Conservation (phyloP, 2,329 filamentous ascomycete genomes). For the Pyrenophora teres region DNA sequence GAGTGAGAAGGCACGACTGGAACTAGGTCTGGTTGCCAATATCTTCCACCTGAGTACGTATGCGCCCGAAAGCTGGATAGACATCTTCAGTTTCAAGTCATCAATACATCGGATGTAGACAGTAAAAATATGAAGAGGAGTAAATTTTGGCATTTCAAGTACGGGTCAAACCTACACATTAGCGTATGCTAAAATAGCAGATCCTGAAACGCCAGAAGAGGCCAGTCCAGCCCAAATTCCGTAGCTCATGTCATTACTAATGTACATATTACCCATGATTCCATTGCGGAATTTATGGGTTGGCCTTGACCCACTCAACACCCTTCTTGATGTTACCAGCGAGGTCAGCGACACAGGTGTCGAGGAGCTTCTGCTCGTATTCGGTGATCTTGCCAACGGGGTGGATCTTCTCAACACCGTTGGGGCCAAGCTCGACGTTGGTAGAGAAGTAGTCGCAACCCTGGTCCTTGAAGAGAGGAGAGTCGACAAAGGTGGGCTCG, state of each 20-base stretch:
- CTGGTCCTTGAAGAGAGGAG: constrained; percentile 97
- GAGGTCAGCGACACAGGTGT: constrained; percentile 80
- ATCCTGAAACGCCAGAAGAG: constrained; percentile 16
- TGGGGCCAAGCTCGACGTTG: constrained; percentile 92
- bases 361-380: constrained; percentile 86
- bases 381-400: constrained; percentile 83
- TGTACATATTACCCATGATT: constrained; percentile 29
- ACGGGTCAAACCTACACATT: constrained; percentile 29
- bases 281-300: constrained; percentile 44
- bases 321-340: constrained; percentile 97
- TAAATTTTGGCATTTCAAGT: constrained; percentile 26
- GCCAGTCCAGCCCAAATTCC: constrained; percentile 31
- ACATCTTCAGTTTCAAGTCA: too few species aligned
- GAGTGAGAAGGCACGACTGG: too few species aligned
- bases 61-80: too few species aligned
- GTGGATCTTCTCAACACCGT: constrained; percentile 93
- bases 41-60: too few species aligned
- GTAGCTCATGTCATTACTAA: constrained; percentile 32
- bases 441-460: constrained; percentile 97
- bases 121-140: constrained; percentile 8
- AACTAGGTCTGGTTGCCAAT: too few species aligned
- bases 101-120: too few species aligned
- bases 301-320: constrained; percentile 67
- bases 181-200: constrained; percentile 22
- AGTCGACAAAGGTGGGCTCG: constrained; percentile 97